These are phyloP conservation scores for Yamadazyma oceani DNA, from an alignment of 1,139 yeast genomes.

Conservation along the genomic window DNA sequence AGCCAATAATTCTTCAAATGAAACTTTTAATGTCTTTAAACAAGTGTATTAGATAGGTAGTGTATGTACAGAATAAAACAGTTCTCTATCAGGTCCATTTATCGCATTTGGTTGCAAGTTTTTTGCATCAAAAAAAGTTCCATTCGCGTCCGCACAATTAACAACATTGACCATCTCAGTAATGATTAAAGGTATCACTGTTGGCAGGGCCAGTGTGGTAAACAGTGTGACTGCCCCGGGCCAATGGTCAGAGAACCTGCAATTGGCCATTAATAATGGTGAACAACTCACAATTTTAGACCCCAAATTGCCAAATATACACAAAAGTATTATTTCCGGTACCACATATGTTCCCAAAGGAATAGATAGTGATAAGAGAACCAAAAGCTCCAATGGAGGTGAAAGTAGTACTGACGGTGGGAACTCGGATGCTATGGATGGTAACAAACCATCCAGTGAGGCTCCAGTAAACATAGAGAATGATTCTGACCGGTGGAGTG, in stretches of 20 bases:
- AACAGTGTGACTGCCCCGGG: slow-evolving; percentile 25
- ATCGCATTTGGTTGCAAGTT: no score
- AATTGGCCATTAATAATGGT: slow-evolving; percentile 39
- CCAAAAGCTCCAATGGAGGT: not conserved
- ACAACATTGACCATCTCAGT: not conserved
- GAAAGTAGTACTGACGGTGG: not conserved
- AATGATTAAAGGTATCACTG: slow-evolving; percentile 14
- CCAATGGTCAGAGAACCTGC: slow-evolving; percentile 39
- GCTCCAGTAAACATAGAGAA: slow-evolving; percentile 6
- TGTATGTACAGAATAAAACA: no score
- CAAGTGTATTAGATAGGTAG: slow-evolving; percentile 1
- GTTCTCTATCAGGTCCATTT: no score
- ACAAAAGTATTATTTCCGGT: slow-evolving; percentile 23
- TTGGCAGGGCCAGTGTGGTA: slow-evolving; percentile 12
- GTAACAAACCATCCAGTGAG: no score
- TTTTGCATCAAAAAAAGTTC: slow-evolving; percentile 1
- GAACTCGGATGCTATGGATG: no score
- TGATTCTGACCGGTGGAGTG: slow-evolving; percentile 4
- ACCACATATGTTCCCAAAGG: not conserved
- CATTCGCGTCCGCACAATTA: not conserved
- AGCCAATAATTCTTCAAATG: not conserved
- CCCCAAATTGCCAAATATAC: slow-evolving; percentile 41
- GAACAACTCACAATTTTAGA: slow-evolving; percentile 36
- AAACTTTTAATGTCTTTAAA: slow-evolving; percentile 3
- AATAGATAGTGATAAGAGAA: not conserved